phyloP scores from a whole-genome alignment of 2,329 filamentous ascomycete genomes.

The Monilinia aucupariae region DNA sequence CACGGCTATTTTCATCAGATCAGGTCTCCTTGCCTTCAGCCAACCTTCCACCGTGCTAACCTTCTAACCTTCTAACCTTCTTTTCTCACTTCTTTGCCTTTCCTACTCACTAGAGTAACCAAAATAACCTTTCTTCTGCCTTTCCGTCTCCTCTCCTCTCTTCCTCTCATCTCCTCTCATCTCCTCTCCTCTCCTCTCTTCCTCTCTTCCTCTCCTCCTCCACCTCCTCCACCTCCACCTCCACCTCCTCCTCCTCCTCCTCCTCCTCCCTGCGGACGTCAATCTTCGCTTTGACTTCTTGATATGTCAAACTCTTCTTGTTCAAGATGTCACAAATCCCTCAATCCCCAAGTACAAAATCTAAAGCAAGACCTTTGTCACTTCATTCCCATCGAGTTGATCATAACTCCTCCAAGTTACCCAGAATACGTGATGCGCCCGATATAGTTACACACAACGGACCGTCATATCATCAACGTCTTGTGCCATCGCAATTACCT shows the following conservation, averaged over 20 bases:
- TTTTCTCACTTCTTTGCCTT: too few relatives aligned
- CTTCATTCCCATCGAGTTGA: constrained; percentile 18
- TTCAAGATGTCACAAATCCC: constrained; percentile 17
- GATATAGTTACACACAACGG: constrained; percentile 12
- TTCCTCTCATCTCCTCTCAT: background rate
- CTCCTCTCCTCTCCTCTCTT: background rate
- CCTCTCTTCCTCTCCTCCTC: background rate
- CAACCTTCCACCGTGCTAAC: too few relatives aligned
- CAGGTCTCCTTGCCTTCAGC: too few relatives aligned
- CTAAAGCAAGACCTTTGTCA: constrained; percentile 14
- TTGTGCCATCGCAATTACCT: background rate
- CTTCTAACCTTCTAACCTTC: too few relatives aligned
- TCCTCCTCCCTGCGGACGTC: too few relatives aligned
- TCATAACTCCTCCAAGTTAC: constrained; percentile 19
- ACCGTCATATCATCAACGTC: background rate
- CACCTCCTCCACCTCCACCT: background rate
- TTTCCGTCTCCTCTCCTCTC: background rate
- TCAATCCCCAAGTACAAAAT: constrained; percentile 7
- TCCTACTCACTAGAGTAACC: too few relatives aligned
- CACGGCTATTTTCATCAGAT: background rate
- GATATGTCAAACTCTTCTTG: constrained; percentile 15
- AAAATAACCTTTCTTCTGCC: too few relatives aligned
- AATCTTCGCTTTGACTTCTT: constrained; percentile 8
- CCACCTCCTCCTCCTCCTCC: background rate
- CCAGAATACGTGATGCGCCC: constrained; percentile 18